These are phyloP conservation scores for Lachnellula cervina DNA, from an alignment of 2,329 filamentous ascomycete genomes.

Conservation along the genomic window DNA sequence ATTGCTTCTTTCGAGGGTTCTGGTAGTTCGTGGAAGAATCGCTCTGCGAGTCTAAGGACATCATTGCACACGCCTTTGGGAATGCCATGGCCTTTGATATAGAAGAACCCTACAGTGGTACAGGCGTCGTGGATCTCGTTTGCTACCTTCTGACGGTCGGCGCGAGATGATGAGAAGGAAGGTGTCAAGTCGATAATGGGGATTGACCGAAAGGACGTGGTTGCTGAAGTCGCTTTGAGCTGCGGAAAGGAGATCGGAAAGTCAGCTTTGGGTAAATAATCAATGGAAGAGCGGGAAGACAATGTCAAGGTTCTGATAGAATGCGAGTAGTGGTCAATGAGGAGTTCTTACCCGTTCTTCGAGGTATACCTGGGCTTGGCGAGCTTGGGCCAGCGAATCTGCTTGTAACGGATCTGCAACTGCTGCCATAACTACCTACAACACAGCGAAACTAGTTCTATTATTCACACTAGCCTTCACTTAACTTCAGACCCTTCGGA, in stretches of 20 bases:
- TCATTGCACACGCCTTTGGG: constrained; percentile 36
- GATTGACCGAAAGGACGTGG: constrained; percentile 24
- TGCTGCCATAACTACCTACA: background rate
- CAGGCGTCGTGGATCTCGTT: constrained; percentile 27
- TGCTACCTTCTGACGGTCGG: constrained; percentile 24
- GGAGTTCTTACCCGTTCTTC: background rate
- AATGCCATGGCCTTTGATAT: constrained; percentile 43
- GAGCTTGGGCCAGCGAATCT: background rate
- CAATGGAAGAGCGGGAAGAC: no score
- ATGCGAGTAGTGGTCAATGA: no score
- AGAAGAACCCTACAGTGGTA: constrained; percentile 29
- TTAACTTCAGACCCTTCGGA: no score
- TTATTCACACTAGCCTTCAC: no score
- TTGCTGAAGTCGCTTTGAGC: constrained; percentile 6
- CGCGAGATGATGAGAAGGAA: constrained; percentile 26
- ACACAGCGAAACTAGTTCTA: no score
- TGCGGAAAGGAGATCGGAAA: no score
- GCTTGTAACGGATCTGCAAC: background rate
- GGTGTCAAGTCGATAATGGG: constrained; percentile 29
- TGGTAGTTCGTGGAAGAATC: constrained; percentile 44
- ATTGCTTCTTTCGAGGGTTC: constrained; percentile 40
- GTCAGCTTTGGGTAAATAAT: no score
- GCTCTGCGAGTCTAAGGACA: constrained; percentile 38
- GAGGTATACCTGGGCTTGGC: background rate
- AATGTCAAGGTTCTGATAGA: no score